These are phyloP conservation scores for Pelagophyceae sp. DNA, from an alignment of 352 stramenopile genomes.

Conservation along the genomic window DNA sequence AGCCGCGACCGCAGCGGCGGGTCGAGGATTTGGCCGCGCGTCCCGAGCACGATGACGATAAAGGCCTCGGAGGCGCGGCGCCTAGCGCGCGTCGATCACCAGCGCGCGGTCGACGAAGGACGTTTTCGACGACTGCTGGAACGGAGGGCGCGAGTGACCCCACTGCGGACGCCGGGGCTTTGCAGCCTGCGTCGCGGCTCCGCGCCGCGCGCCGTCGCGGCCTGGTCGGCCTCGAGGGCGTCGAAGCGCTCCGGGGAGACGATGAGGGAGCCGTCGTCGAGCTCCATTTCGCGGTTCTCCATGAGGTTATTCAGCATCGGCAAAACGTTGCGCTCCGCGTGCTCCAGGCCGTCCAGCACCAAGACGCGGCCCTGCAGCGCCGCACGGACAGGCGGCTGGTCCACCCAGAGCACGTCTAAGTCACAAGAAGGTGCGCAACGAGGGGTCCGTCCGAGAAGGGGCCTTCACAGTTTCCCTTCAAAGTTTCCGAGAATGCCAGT, in stretches of 20 bases:
- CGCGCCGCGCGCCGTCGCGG: neutral
- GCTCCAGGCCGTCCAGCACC: constrained; percentile 88
- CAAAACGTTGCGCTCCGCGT: constrained; percentile 88
- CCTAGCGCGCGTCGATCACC: constrained; percentile 41
- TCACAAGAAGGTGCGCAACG: too few relatives aligned
- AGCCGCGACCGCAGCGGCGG: constrained; percentile 44
- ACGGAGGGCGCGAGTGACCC: too few relatives aligned
- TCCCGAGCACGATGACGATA: constrained; percentile 62
- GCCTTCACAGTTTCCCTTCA: too few relatives aligned
- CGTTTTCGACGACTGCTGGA: too few relatives aligned
- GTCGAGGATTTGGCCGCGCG: constrained; percentile 43
- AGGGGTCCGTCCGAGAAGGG: too few relatives aligned
- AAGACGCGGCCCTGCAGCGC: constrained; percentile 80
- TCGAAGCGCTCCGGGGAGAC: constrained; percentile 77
- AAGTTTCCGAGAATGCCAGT: constrained; percentile 32
- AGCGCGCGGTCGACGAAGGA: neutral
- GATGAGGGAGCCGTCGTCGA: constrained; percentile 69
- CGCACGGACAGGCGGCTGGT: constrained; percentile 80
- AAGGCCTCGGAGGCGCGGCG: constrained; percentile 75
- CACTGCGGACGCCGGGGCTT: too few relatives aligned
- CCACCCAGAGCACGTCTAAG: constrained; percentile 64
- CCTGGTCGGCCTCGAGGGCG: constrained; percentile 55
- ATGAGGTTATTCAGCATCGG: constrained; percentile 91
- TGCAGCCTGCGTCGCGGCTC: neutral
- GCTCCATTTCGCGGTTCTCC: constrained; percentile 84